These are phyloP conservation scores for Acorus calamus DNA, from an alignment of 106 monocot species.

Conservation along the genomic window DNA sequence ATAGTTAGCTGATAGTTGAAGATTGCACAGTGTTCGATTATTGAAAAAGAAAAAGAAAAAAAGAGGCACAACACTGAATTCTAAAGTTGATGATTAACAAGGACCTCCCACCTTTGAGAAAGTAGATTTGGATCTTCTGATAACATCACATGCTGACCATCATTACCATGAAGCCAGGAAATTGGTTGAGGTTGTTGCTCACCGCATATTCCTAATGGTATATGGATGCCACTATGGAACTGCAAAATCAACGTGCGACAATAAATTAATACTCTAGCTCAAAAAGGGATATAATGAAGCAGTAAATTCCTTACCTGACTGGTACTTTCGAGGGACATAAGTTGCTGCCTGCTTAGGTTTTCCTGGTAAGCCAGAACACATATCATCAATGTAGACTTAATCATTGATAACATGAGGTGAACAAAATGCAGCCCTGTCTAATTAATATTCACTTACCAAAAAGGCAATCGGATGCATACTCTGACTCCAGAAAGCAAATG, in stretches of 20 bases:
- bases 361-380: slow-evolving; percentile 11
- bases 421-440: too few relatives aligned
- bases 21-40: not conserved
- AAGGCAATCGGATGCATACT: too few relatives aligned
- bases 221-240: slow-evolving; percentile 51
- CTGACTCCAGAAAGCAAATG: too few relatives aligned
- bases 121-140: slow-evolving; percentile 30
- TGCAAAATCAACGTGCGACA: slow-evolving; percentile 9
- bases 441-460: too few relatives aligned
- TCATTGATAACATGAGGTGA: too few relatives aligned
- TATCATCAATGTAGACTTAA: too few relatives aligned
- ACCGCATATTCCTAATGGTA: slow-evolving; percentile 28
- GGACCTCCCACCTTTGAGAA: slow-evolving; percentile 32
- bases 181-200: slow-evolving; percentile 36
- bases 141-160: slow-evolving; percentile 34
- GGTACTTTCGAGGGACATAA: slow-evolving; percentile 25
- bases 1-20: too few relatives aligned
- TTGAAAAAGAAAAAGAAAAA: not conserved
- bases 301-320: slow-evolving; percentile 19
- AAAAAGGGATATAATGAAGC: too few relatives aligned
- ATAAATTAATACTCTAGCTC: too few relatives aligned
- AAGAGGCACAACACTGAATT: not conserved
- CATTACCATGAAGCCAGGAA: slow-evolving; percentile 39
- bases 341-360: slow-evolving; percentile 22
- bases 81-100: not conserved